Evolutionary conservation across 2,329 filamentous ascomycete genomes (phyloP).

Genomic region (Daldinia eschscholtzii): DNA sequence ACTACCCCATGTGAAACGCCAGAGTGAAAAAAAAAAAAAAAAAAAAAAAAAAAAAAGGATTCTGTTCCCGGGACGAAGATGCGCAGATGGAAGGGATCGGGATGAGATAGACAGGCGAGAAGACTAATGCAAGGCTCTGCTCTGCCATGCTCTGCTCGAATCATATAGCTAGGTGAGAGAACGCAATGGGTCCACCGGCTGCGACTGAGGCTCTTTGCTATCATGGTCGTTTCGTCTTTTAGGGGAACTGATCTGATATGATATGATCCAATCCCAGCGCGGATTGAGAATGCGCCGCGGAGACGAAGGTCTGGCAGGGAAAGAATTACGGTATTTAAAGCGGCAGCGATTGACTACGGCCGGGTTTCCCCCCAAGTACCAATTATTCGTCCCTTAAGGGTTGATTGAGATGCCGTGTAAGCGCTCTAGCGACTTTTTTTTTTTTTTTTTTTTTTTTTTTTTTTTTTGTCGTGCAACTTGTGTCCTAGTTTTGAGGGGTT

Average conservation of each 20-base stretch:
- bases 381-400: neutral
- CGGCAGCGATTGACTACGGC: neutral
- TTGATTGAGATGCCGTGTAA: conserved; percentile 2
- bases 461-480: neutral
- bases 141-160: conserved; percentile 8
- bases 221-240: neutral
- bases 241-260: neutral
- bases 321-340: neutral
- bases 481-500: neutral
- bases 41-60: neutral
- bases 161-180: too few species aligned
- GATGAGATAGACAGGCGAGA: neutral
- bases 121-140: conserved; percentile 10
- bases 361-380: neutral
- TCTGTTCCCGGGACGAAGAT: conserved; percentile 5
- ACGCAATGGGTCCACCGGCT: neutral
- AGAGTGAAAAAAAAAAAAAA: neutral
- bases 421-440: neutral
- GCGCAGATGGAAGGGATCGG: neutral
- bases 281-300: neutral
- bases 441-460: conserved; percentile 3
- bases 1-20: conserved; percentile 24
- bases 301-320: neutral
- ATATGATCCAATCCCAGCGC: neutral
- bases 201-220: neutral